phyloP scores from a whole-genome alignment of 345 rosid genomes.

The Eucalyptus fibrosa region DNA sequence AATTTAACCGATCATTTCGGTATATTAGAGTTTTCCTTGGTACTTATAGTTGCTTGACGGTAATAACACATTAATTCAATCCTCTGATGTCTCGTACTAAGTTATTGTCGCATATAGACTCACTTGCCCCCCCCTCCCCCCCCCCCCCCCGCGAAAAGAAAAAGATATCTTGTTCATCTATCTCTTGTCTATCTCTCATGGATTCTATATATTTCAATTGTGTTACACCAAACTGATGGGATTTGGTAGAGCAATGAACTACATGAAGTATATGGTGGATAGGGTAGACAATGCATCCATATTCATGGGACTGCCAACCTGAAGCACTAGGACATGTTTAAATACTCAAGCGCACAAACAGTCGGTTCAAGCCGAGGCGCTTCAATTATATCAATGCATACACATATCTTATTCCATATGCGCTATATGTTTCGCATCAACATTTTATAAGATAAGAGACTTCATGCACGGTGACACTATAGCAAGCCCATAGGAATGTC shows the following conservation, averaged over 20 bases:
- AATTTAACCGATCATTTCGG: background rate
- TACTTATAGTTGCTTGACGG: background rate
- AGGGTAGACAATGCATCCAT: background rate
- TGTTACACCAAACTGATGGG: background rate
- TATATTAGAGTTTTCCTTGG: fast-evolving
- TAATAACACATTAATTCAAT: background rate
- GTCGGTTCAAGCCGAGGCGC: background rate
- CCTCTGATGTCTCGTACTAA: background rate
- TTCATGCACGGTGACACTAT: background rate
- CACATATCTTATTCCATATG: background rate
- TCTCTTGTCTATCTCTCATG: too few relatives aligned
- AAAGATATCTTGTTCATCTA: too few relatives aligned
- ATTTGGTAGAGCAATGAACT: background rate
- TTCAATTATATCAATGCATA: background rate
- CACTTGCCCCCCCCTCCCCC: background rate
- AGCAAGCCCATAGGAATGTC: background rate
- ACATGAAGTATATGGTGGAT: background rate
- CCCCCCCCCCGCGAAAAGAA: too few relatives aligned
- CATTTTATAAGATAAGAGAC: background rate
- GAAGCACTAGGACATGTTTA: background rate
- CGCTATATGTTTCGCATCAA: background rate
- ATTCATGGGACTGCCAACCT: background rate
- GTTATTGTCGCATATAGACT: background rate
- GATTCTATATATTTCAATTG: too few relatives aligned
- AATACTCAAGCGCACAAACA: background rate